Conservation (phyloP, 2,329 filamentous ascomycete genomes). For the Nothopassalora personata region DNA sequence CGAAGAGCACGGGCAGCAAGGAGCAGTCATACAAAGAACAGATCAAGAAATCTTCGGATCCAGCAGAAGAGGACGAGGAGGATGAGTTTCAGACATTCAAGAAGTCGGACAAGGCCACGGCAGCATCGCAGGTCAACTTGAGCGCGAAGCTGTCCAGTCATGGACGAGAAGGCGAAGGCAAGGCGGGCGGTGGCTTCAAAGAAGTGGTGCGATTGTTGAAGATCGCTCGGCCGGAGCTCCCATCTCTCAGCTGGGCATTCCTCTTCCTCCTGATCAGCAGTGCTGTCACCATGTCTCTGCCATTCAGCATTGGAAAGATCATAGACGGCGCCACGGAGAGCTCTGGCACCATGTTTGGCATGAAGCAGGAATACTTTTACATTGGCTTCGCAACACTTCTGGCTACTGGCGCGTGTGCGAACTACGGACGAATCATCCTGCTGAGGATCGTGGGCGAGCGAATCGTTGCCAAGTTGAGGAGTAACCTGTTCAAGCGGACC, state of each 20-base stretch:
- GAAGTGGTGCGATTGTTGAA: conserved; percentile 85
- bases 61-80: conserved; percentile 42
- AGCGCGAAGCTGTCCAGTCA: conserved; percentile 83
- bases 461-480: conserved; percentile 83
- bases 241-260: conserved; percentile 75
- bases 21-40: conserved; percentile 17
- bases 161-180: conserved; percentile 47
- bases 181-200: conserved; percentile 51
- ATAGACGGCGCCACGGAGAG: conserved; percentile 82
- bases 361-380: conserved; percentile 86
- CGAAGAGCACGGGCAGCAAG: conserved; percentile 9
- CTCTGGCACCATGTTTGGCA: conserved; percentile 69
- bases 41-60: conserved; percentile 18
- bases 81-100: conserved; percentile 57
- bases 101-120: conserved; percentile 74
- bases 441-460: conserved; percentile 91
- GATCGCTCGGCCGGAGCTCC: conserved; percentile 80
- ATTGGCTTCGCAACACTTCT: conserved; percentile 67
- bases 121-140: conserved; percentile 84
- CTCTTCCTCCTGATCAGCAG: conserved; percentile 83
- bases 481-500: conserved; percentile 83
- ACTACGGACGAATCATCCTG: conserved; percentile 90
- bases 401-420: conserved; percentile 77
- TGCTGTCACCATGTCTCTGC: conserved; percentile 89
- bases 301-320: conserved; percentile 93